Percentiles rank a stretch among this genome's conserved stretches.
Evolutionary conservation across 1,284 basidiomycete species (phyloP).

Genomic region (Cryptococcus amylolentus): DNA sequence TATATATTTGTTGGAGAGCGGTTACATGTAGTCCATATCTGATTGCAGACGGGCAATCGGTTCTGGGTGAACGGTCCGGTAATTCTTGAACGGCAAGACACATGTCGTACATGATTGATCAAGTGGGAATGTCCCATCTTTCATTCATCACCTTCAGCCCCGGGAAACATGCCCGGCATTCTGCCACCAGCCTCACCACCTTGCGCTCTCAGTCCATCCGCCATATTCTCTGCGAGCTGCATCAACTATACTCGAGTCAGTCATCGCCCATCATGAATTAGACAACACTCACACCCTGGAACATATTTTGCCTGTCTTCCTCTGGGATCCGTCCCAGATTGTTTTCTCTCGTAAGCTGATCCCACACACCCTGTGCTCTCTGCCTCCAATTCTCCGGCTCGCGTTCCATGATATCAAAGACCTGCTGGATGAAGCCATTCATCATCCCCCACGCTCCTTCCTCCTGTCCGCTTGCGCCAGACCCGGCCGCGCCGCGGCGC

Average conservation of each 20-base stretch:
- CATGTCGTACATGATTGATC: neutral
- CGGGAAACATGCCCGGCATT: slow-evolving; percentile 39
- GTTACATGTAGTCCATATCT: neutral
- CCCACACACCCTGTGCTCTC: slow-evolving; percentile 14
- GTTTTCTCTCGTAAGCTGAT: slow-evolving; percentile 15
- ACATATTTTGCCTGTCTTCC: slow-evolving; percentile 26
- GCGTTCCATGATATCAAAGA: slow-evolving; percentile 17
- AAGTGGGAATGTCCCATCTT: neutral
- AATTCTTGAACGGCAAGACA: neutral
- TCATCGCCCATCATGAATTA: neutral
- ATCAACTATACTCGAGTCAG: slow-evolving; percentile 9
- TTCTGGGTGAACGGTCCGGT: neutral
- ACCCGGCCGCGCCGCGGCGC: slow-evolving; percentile 2
- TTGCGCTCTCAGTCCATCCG: neutral
- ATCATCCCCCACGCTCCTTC: slow-evolving; percentile 16
- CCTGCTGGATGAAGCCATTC: slow-evolving; percentile 14
- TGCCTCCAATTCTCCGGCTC: slow-evolving; percentile 25
- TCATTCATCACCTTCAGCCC: slow-evolving; percentile 3
- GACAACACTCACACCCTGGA: slow-evolving; percentile 22
- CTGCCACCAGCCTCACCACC: slow-evolving; percentile 1
- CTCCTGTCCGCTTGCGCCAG: slow-evolving; percentile 5
- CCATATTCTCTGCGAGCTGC: slow-evolving; percentile 13
- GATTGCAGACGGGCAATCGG: neutral
- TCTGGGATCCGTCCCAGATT: slow-evolving; percentile 24
- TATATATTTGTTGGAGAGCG: neutral